phyloP scores from a whole-genome alignment of 2,329 filamentous ascomycete species.

The Fusarium sp. region DNA sequence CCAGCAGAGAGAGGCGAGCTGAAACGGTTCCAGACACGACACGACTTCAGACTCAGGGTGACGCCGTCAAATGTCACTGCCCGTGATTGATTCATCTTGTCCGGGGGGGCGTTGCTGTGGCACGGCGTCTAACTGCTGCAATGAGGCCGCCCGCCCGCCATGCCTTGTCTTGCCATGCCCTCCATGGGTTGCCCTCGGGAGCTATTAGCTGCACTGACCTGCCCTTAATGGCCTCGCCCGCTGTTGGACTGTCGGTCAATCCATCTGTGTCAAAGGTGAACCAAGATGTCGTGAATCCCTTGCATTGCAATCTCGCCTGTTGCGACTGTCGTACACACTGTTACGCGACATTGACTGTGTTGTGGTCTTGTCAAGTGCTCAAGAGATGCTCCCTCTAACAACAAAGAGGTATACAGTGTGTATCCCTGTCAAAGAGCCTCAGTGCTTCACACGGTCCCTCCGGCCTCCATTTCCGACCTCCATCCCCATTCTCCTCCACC shows the following conservation, averaged over 20 bases:
- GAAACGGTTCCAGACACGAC: slow-evolving; percentile 17
- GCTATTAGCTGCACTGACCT: slow-evolving; percentile 3
- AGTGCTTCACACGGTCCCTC: not conserved
- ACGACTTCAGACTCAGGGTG: not conserved
- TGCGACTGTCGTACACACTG: slow-evolving; percentile 6
- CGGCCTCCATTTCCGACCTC: not conserved
- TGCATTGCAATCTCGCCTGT: slow-evolving; percentile 19
- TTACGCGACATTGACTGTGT: not conserved
- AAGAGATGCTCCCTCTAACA: not conserved
- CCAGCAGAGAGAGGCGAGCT: slow-evolving; percentile 10
- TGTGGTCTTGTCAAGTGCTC: not conserved
- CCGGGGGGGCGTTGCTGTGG: slow-evolving; percentile 7
- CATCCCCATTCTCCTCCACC: slow-evolving; percentile 20
- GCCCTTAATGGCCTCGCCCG: not conserved
- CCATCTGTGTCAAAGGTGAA: not conserved
- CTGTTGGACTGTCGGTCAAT: not conserved
- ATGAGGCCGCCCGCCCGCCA: slow-evolving; percentile 12
- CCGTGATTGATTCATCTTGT: slow-evolving; percentile 9
- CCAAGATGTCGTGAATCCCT: slow-evolving; percentile 2
- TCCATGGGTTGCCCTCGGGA: not conserved
- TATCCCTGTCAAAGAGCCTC: not conserved
- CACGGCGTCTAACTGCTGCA: slow-evolving; percentile 2
- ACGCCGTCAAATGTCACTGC: slow-evolving; percentile 1
- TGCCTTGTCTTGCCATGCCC: not conserved
- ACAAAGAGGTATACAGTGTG: slow-evolving; percentile 5